Evolutionary conservation across 2,329 filamentous ascomycete species (phyloP).

Genomic region (Dactylella cylindrospora): DNA sequence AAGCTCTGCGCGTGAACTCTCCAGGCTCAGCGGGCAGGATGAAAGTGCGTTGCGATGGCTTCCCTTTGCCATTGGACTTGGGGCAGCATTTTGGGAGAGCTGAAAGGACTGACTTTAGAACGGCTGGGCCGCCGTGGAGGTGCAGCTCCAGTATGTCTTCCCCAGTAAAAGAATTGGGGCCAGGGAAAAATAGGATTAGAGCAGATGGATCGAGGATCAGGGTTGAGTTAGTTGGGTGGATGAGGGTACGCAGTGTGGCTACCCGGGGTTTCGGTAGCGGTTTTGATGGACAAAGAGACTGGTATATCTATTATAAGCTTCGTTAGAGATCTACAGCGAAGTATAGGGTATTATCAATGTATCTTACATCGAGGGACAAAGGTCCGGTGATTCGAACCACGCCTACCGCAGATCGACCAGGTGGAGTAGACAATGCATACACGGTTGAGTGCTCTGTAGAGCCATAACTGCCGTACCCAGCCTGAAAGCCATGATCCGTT

Average conservation of each 20-base stretch:
- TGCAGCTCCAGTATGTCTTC: slow-evolving; percentile 92
- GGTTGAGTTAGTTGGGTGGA: slow-evolving; percentile 58
- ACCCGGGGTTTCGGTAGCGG: slow-evolving; percentile 61
- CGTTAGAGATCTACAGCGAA: background rate
- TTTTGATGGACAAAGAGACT: slow-evolving; percentile 62
- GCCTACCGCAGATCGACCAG: slow-evolving; percentile 84
- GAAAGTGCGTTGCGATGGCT: slow-evolving; percentile 16
- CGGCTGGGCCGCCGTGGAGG: slow-evolving; percentile 87
- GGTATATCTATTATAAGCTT: slow-evolving; percentile 60
- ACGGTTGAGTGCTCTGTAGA: no score
- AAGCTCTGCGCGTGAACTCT: slow-evolving; percentile 91
- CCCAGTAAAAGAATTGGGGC: slow-evolving; percentile 80
- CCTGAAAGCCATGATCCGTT: no score
- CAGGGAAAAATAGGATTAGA: slow-evolving; percentile 78
- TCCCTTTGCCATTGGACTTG: no score
- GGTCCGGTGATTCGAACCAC: slow-evolving; percentile 84
- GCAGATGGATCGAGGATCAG: slow-evolving; percentile 72
- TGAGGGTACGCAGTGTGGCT: slow-evolving; percentile 74
- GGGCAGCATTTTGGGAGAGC: slow-evolving; percentile 65
- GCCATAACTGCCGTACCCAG: background rate
- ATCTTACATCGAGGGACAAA: slow-evolving; percentile 65
- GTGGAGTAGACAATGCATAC: slow-evolving; percentile 85
- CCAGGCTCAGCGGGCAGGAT: slow-evolving; percentile 91
- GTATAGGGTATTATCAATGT: slow-evolving; percentile 7
- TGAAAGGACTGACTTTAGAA: slow-evolving; percentile 78